Conservation (phyloP, 495 filamentous ascomycete species). For the Xylaria venustula region DNA sequence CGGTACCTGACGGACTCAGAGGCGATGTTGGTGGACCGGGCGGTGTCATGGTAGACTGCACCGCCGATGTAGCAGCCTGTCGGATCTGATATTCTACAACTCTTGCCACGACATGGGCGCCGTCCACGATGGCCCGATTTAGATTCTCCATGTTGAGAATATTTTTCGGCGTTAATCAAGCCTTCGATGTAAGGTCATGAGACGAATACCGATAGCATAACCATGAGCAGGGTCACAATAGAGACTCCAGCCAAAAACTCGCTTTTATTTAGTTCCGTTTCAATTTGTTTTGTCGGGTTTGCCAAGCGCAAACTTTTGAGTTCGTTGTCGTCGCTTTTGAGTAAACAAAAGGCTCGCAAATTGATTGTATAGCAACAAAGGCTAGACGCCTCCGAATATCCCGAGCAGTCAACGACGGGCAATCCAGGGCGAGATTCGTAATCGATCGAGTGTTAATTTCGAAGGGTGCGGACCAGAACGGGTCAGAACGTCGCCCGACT, state of each 20-base stretch:
- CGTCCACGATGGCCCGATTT: constrained; percentile 29
- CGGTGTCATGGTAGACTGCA: background rate
- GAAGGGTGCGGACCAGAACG: background rate
- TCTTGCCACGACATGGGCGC: constrained; percentile 31
- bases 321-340: background rate
- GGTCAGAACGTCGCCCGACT: background rate
- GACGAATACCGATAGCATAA: background rate
- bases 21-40: background rate
- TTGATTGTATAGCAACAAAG: no score
- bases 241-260: background rate
- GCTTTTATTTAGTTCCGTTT: background rate
- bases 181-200: background rate
- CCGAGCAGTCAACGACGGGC: background rate
- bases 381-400: background rate
- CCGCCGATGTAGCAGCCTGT: constrained; percentile 12
- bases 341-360: background rate
- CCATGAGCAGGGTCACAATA: background rate
- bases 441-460: background rate
- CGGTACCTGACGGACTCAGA: constrained; percentile 9
- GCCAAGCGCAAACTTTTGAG: background rate
- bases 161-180: background rate
- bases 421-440: no score
- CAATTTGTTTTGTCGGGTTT: background rate
- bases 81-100: constrained; percentile 28
- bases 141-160: constrained; percentile 27